Evolutionary conservation across 2,329 filamentous ascomycete genomes (phyloP).

Genomic region (Shiraia sp.): DNA sequence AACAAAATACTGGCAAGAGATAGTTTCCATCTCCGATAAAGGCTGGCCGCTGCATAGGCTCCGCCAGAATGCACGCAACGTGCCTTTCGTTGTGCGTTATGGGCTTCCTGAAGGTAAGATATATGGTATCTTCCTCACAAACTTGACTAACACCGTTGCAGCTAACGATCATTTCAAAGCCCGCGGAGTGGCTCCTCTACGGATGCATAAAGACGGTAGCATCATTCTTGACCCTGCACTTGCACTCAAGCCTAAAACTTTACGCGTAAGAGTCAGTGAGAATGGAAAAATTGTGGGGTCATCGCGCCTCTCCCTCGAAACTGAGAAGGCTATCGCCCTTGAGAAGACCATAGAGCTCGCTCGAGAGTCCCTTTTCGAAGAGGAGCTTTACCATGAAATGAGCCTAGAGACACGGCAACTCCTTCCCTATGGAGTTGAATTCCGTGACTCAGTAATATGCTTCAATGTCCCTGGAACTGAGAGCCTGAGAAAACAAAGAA

Average conservation of each 20-base stretch:
- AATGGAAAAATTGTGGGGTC: constrained; percentile 62
- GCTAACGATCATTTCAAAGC: constrained; percentile 63
- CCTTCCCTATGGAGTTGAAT: constrained; percentile 69
- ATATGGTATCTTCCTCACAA: not conserved
- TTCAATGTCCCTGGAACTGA: constrained; percentile 27
- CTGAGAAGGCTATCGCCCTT: constrained; percentile 57
- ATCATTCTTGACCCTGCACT: constrained; percentile 73
- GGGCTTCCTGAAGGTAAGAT: constrained; percentile 76
- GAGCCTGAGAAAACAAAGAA: constrained; percentile 51
- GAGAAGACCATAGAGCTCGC: constrained; percentile 73
- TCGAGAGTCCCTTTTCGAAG: constrained; percentile 76
- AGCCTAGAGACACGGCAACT: constrained; percentile 78
- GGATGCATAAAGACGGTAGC: constrained; percentile 72
- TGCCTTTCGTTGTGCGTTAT: constrained; percentile 85
- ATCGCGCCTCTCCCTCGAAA: constrained; percentile 45
- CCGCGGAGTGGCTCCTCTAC: constrained; percentile 79
- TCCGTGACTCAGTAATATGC: constrained; percentile 54
- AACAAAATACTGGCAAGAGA: constrained; percentile 85
- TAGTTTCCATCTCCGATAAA: constrained; percentile 77
- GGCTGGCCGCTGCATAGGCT: constrained; percentile 73
- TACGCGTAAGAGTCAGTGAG: constrained; percentile 70
- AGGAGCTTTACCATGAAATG: constrained; percentile 90
- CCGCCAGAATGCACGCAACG: constrained; percentile 57
- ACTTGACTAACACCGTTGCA: constrained; percentile 23
- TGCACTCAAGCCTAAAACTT: constrained; percentile 58